Conservation (phyloP, 495 filamentous ascomycete species). For the Pseudevernia furfuracea region DNA sequence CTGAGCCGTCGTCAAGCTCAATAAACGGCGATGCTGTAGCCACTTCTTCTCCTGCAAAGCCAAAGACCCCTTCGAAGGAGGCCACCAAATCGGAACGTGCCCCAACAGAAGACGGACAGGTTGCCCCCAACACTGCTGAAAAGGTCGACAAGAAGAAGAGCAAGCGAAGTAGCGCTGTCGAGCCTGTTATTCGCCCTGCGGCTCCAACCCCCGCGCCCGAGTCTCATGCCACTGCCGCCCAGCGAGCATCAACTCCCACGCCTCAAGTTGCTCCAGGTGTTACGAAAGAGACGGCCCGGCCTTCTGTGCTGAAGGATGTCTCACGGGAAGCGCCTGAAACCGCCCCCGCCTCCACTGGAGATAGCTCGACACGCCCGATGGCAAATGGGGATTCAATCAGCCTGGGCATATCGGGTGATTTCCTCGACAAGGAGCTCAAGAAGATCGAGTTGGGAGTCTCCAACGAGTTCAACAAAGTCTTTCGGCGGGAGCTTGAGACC, state of each 20-base stretch:
- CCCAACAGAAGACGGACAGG: slow-evolving; percentile 36
- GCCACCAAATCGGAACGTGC: slow-evolving; percentile 21
- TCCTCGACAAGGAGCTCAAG: slow-evolving; percentile 46
- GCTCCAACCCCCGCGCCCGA: slow-evolving; percentile 18
- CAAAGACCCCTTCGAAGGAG: slow-evolving; percentile 38
- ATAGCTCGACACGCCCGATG: slow-evolving; percentile 13
- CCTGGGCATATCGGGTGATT: slow-evolving; percentile 34
- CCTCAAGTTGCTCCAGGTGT: slow-evolving; percentile 18
- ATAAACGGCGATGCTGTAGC: slow-evolving; percentile 40
- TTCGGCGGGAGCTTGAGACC: slow-evolving; percentile 50
- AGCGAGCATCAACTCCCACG: slow-evolving; percentile 17
- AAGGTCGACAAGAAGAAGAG: slow-evolving; percentile 53
- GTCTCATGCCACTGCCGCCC: slow-evolving; percentile 17
- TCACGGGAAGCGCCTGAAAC: slow-evolving; percentile 13
- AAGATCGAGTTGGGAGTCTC: slow-evolving; percentile 49
- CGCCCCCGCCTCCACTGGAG: slow-evolving; percentile 12
- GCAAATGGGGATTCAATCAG: slow-evolving; percentile 26
- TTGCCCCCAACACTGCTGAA: slow-evolving; percentile 36
- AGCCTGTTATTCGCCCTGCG: slow-evolving; percentile 32
- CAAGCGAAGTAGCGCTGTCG: slow-evolving; percentile 43
- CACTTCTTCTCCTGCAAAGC: slow-evolving; percentile 32
- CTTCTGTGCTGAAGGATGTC: slow-evolving; percentile 4
- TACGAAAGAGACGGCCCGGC: slow-evolving; percentile 2
- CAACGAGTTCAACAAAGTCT: slow-evolving; percentile 46
- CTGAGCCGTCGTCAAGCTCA: slow-evolving; percentile 41